Conservation (phyloP, 1,139 yeast species). For the Trichomonascaceae sp. region DNA sequence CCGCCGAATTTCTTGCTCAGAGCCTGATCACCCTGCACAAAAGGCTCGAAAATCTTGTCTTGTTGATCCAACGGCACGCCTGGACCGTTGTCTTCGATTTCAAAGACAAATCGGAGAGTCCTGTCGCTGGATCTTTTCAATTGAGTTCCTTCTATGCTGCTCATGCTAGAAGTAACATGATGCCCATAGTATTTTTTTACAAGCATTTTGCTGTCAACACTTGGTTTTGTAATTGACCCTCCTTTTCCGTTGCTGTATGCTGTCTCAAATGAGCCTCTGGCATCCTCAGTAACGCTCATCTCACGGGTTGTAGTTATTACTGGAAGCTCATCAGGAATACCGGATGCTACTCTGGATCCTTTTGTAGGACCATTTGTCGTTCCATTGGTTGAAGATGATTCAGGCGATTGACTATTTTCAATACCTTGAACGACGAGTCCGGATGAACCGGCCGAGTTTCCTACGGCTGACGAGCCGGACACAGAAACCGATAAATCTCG, state of each 20-base stretch:
- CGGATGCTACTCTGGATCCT: not conserved
- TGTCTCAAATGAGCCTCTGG: not conserved
- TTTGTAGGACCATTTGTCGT: not conserved
- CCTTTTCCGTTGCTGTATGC: not conserved
- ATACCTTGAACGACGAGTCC: not conserved
- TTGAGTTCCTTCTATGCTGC: not conserved
- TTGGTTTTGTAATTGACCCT: not conserved
- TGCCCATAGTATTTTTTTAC: not conserved
- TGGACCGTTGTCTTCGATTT: conserved; percentile 85
- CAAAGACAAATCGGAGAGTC: conserved; percentile 46
- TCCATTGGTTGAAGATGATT: not conserved
- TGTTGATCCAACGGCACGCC: conserved; percentile 80
- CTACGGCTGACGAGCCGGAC: not conserved
- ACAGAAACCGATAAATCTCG: not conserved
- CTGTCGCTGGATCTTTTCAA: conserved; percentile 3
- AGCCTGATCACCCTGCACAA: conserved; percentile 95
- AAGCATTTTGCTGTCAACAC: not conserved
- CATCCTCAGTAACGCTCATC: not conserved
- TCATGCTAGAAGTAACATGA: not conserved
- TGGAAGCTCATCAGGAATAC: not conserved
- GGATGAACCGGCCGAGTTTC: not conserved
- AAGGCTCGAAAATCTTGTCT: conserved; percentile 87
- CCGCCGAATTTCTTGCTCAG: conserved; percentile 90
- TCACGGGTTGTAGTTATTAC: not conserved
- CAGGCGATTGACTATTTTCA: not conserved